phyloP scores from a whole-genome alignment of 495 filamentous ascomycete species.

The Pyronema domesticum region DNA sequence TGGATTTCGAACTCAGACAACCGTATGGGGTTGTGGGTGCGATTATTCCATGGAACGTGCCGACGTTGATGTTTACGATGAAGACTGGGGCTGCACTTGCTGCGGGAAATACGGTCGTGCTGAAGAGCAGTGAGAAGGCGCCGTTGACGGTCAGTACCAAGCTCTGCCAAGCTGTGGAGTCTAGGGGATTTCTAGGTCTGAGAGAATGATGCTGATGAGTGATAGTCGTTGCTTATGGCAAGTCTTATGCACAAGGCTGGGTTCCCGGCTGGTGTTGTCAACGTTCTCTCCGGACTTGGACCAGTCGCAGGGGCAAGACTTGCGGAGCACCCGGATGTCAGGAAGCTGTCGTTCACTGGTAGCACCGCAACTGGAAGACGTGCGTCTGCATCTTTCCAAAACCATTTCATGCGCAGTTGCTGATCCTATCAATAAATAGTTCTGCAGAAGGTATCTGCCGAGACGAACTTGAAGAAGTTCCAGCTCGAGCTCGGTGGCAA shows the following conservation, averaged over 20 bases:
- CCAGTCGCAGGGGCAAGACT: conserved; percentile 36
- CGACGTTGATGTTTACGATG: conserved; percentile 44
- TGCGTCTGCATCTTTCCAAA: neutral
- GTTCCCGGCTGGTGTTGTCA: conserved; percentile 39
- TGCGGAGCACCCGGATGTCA: conserved; percentile 33
- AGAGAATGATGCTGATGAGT: neutral
- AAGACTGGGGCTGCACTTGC: conserved; percentile 44
- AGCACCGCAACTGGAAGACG: conserved; percentile 31
- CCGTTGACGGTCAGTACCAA: conserved; percentile 33
- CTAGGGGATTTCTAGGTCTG: neutral
- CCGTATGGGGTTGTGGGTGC: conserved; percentile 26
- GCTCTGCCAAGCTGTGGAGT: too few species aligned
- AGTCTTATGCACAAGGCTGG: conserved; percentile 36
- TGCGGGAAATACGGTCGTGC: conserved; percentile 42
- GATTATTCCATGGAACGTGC: conserved; percentile 29
- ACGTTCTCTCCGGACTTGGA: conserved; percentile 40
- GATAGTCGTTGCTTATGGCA: conserved; percentile 25
- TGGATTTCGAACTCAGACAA: conserved; percentile 12
- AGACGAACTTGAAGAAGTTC: conserved; percentile 51
- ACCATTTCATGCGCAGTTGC: conserved; percentile 14
- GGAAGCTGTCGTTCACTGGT: conserved; percentile 47
- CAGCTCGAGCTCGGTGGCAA: conserved; percentile 78
- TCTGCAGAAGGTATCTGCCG: conserved; percentile 28
- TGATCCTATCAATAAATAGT: neutral
- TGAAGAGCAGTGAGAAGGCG: conserved; percentile 45